Base-by-base conservation (phyloP, 208 protist genomes). In the Willaertia magna region DNA sequence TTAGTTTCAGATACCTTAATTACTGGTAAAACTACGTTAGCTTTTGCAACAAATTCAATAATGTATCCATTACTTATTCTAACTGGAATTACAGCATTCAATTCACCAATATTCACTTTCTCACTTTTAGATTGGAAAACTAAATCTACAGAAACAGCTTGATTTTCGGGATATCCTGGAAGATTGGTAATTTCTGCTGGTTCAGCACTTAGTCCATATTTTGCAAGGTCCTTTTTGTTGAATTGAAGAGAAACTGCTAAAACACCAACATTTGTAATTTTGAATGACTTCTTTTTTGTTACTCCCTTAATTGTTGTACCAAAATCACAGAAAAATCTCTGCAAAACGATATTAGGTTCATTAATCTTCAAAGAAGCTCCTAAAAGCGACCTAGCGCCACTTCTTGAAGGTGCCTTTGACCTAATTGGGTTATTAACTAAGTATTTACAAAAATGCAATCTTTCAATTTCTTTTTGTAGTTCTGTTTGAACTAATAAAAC, bases 281-380 rank as follows among this genome's bases (percentile, higher is more conserved):
- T 79, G 74, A 98, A 88, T 76, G 87, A 91, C 49, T 90, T 89
- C 43, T 91, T 95, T 42, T 92, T 93, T 46, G 90, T 86, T 22
- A 95, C 92, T 55, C 93, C 93, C 40, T 93, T 93, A 9, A 96
- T 94, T 84, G 98, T 94, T 90, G 96, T 89, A 46, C 96, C 96
- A 92, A 98, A 97, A 87, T 98, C 94, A 76, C 96, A 88, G 40
- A 94, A 61, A 89, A 97, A 97, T 20, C 88, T 89, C 1, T 93
- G 87, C 16, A 98, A 89, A n/a, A 96, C 88, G 85, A 89, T 87
- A 85, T 94, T 20, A 4, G 51, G 22, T 14, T 14, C 14, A 20
- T 14, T 59, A n/a, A 20, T 59, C 2, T 3, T 59, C 26, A 6
- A n/a, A 14, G 51, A 59, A n/a, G 16, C 9, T n/a, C n/a, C n/a